Evolutionary conservation across 495 filamentous ascomycete genomes (phyloP).

Genomic region (Penicillium nucicola): DNA sequence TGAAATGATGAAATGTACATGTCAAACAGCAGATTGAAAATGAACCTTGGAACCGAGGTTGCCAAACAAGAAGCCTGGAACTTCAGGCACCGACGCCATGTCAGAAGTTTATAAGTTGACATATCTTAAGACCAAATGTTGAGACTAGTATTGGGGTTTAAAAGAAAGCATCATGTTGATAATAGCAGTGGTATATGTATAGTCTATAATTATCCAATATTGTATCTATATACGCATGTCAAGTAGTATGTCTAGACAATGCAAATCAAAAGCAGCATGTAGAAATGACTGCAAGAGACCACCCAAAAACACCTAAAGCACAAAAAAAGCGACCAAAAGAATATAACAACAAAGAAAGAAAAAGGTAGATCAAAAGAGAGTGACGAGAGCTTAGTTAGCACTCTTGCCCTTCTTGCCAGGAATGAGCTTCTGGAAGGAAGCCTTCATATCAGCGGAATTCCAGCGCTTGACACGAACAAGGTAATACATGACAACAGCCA

Average conservation of each 20-base stretch:
- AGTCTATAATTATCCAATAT: neutral
- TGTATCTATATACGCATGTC: neutral
- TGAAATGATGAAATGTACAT: too few species aligned
- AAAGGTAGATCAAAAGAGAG: neutral
- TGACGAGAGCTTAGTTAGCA: neutral
- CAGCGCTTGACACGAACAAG: slow-evolving; percentile 42
- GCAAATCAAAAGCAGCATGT: neutral
- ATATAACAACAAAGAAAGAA: slow-evolving; percentile 1
- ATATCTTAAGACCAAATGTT: too few species aligned
- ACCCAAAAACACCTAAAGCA: neutral
- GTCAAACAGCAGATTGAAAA: too few species aligned
- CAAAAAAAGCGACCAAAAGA: neutral
- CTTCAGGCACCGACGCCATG: too few species aligned
- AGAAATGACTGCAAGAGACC: neutral
- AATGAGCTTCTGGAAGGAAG: slow-evolving; percentile 8
- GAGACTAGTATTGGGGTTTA: too few species aligned
- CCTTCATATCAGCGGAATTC: slow-evolving; percentile 22
- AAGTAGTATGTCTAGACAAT: neutral
- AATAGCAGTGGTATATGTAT: neutral
- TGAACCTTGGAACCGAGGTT: too few species aligned
- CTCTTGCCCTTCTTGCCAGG: slow-evolving; percentile 14
- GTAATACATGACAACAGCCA: slow-evolving; percentile 48
- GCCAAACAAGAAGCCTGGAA: too few species aligned
- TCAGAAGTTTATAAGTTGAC: too few species aligned
- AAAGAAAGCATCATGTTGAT: too few species aligned